Conservation (phyloP, 2,329 filamentous ascomycete genomes). For the Thielaviopsis musarum region DNA sequence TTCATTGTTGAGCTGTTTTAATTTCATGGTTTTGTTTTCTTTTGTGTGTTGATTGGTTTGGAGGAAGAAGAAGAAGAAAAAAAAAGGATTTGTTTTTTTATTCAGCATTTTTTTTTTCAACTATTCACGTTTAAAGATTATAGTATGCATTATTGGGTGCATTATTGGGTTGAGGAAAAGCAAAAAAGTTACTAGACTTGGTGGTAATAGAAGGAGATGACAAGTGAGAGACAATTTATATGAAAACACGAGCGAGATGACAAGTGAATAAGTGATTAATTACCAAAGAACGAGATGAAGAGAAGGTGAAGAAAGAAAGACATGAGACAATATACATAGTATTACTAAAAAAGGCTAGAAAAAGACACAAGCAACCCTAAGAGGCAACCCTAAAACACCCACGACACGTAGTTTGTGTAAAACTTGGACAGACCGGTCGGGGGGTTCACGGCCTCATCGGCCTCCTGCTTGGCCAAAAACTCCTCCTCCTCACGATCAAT, state of each 20-base stretch:
- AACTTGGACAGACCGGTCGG: constrained; percentile 9
- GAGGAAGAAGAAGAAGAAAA: not conserved
- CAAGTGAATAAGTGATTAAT: too few relatives aligned
- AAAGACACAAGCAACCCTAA: not conserved
- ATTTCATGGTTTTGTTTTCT: not conserved
- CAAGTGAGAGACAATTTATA: not conserved
- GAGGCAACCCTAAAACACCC: constrained; percentile 11
- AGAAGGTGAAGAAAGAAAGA: not conserved
- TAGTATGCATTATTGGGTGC: not conserved
- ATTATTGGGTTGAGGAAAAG: not conserved
- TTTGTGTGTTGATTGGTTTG: not conserved
- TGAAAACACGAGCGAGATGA: not conserved
- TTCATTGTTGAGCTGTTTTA: not conserved
- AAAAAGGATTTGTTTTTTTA: not conserved
- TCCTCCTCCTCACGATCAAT: constrained; percentile 58
- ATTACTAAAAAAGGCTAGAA: not conserved
- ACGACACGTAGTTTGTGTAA: constrained; percentile 13
- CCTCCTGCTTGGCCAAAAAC: constrained; percentile 34
- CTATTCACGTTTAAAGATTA: not conserved
- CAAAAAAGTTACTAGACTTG: not conserved
- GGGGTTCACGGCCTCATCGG: constrained; percentile 15
- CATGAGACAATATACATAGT: not conserved
- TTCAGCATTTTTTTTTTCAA: not conserved
- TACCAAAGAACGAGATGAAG: not conserved
- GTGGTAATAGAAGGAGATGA: not conserved